Base-by-base conservation (phyloP, 2,329 filamentous ascomycete genomes). In the Xylaria sp. region DNA sequence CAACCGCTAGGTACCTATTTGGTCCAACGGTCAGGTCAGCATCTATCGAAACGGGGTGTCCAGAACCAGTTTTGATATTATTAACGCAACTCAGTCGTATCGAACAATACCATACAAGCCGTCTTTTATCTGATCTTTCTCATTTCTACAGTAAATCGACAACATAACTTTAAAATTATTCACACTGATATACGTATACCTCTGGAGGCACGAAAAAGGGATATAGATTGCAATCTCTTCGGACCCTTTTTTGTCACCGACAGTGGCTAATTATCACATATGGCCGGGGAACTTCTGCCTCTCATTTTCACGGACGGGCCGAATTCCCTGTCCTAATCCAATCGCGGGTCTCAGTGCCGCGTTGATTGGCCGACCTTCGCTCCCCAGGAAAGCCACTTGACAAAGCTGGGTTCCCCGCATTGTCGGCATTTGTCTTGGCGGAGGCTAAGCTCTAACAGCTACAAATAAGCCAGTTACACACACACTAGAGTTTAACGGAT, bases 321-420 rank as follows among this genome's bases (percentile, higher is more conserved):
- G 66, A 66, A 50, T 68, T 47, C 31, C 55, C 56, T 50, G 17
- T 25, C 22, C n/a, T 50, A 22, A 49, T 29, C 44, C 33, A 54
- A 38, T 62, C 22, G 60, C 44, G 33, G 61, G 45, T 22, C 31
- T 4, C 5, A 54, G 20, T 44, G 17, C 47, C 60, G 55, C 38
- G 50, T 11, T n/a, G 57, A 11, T 42, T 29, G 22, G 17, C 38
- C 54, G 49, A 51, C 50, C 3, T n/a, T 61, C 56, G 61, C 61
- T 65, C 45, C 60, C 58, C 27, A 51, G 63, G 49, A 55, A 55
- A 54, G 31, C 42, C 44, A 51, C 49, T 33, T 29, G 15, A 10
- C 13, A n/a, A 42, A 38, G n/a, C 6, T 49, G 25, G 5, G 31
- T 60, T 57, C 67, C 67, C 65, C 65, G 65, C 67, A 65, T 61